Evolutionary conservation across 2,329 filamentous ascomycete species (phyloP).

Genomic region (Aspergillus sp.): DNA sequence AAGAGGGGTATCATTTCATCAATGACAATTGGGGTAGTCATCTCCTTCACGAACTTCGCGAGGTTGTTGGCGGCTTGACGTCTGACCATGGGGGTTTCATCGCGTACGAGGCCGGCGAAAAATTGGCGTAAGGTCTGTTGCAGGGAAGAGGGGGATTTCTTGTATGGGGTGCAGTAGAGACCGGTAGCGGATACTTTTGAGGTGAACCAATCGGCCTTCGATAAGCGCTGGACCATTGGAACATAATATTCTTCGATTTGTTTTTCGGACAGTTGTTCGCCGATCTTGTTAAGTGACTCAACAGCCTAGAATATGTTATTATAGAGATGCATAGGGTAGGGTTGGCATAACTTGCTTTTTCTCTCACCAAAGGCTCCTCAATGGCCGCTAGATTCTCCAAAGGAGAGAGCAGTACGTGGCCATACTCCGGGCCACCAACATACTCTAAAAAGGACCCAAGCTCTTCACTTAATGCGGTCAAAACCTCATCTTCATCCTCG

Average conservation of each 20-base stretch:
- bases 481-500: conserved; percentile 97
- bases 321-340: neutral
- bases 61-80: conserved; percentile 95
- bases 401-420: conserved; percentile 93
- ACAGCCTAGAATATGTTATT: conserved; percentile 66
- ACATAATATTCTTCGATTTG: conserved; percentile 98
- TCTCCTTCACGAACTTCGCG: conserved; percentile 96
- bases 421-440: conserved; percentile 89
- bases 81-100: conserved; percentile 98
- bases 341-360: conserved; percentile 69
- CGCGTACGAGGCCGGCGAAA: conserved; percentile 89
- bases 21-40: conserved; percentile 86
- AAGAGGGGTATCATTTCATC: conserved; percentile 99
- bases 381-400: conserved; percentile 98
- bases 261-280: conserved; percentile 81
- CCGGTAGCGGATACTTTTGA: conserved; percentile 98
- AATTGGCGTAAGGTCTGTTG: conserved; percentile 91
- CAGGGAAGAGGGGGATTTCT: conserved; percentile 80
- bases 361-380: conserved; percentile 94
- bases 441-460: conserved; percentile 97
- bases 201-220: conserved; percentile 99
- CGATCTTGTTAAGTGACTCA: conserved; percentile 99
- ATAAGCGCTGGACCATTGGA: conserved; percentile 89
- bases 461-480: conserved; percentile 95
- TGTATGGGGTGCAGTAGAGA: conserved; percentile 90